Evolutionary conservation across 192 early-diverging fungal species (phyloP), one percentile per base, ranked within the genome.

Genomic region (Rhizophagus sp.): DNA sequence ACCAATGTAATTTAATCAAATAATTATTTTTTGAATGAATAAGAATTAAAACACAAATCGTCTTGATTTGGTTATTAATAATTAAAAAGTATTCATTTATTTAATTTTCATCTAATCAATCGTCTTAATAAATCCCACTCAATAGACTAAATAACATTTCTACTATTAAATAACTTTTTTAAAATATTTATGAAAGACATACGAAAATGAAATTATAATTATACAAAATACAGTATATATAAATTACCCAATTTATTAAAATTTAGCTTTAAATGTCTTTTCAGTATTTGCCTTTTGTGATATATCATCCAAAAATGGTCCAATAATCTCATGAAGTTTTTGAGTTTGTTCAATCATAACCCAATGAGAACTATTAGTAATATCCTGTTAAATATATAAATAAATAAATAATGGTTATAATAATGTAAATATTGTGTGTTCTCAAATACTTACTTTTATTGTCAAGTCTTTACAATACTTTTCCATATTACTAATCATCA

Each of bases 281-380:
- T 57, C 52, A 22, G 0, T 4, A 57, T 57, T 57, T 22, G 0
- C 4, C 5, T 57, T 57, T 57, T 57, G 52, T 62, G 39, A 15
- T 66, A 79, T 27, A 25, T 36, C 12, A 49, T 79, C 27, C 27
- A 79, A 62, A 67, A 39, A 79, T 41, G 70, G 33, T 36, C 19
- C 76, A 1, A 79, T n/a, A n/a, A 68, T 50, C 41, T 66, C 68
- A 44, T 69, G 72, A 47, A 79, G 17, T 50, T 68, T n/a, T 34
- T 79, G 19, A 39, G 66, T 12, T 62, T 57, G 50, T 62, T 79
- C 68, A 8, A 79, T 1, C 66, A 79, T 70, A 12, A 69, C 15
- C 78, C 78, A 79, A 79, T 79, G 68, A 22, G 50, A 52, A 11
- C 47, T 34, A 47, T 68, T 47, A 34, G 34, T 19, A 33, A 78